These are phyloP conservation scores for Paxillus involutus DNA, from an alignment of 768 basidiomycete species.

Conservation along the genomic window DNA sequence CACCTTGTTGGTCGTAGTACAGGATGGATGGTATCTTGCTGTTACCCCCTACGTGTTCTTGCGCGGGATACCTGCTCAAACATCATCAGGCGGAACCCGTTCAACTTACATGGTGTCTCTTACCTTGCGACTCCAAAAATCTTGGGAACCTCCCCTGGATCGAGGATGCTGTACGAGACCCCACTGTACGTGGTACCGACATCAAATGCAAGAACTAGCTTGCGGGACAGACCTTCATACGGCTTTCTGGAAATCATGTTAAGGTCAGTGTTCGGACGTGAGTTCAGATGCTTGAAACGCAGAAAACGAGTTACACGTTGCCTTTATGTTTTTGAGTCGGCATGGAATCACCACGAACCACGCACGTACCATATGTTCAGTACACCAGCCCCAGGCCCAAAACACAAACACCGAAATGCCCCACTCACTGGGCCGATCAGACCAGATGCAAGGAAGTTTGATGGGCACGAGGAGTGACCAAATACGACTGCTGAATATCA, in stretches of 20 bases:
- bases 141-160: constrained; percentile 33
- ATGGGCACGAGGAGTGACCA: not conserved
- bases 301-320: not conserved
- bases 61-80: constrained; percentile 42
- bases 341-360: not conserved
- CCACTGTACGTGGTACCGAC: too few species aligned
- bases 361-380: not conserved
- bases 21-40: constrained; percentile 50
- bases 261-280: not conserved
- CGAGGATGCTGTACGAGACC: constrained; percentile 35
- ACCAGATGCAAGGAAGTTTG: not conserved
- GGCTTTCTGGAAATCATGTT: constrained; percentile 29
- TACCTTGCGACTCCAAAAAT: constrained; percentile 30
- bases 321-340: not conserved
- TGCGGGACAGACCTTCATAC: too few species aligned
- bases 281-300: not conserved
- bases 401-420: not conserved
- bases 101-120: not conserved
- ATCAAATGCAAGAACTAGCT: too few species aligned
- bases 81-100: not conserved
- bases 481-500: not conserved
- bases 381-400: not conserved
- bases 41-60: constrained; percentile 43
- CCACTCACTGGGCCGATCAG: not conserved
- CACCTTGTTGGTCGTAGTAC: too few species aligned